Evolutionary conservation across 768 basidiomycete genomes (phyloP).

Genomic region (Pleurotus djamor): DNA sequence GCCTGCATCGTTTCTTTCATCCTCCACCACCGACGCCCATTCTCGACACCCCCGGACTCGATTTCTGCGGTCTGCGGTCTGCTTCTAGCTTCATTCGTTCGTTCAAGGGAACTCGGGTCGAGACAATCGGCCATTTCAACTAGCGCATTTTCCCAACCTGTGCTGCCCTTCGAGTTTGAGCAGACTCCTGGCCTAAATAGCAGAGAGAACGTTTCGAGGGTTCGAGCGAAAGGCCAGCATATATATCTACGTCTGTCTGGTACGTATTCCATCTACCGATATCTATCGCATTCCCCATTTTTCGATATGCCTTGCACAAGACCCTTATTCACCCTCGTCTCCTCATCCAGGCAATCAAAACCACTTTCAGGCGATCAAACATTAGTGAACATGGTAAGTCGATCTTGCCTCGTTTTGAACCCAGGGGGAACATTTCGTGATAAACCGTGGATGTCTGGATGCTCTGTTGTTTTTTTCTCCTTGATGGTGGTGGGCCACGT

Average conservation of each 20-base stretch:
- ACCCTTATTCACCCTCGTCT: background rate
- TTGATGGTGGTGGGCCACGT: slow-evolving; percentile 10
- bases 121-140: background rate
- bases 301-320: background rate
- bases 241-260: background rate
- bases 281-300: background rate
- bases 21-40: background rate
- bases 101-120: background rate
- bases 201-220: background rate
- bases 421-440: background rate
- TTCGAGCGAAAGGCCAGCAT: background rate
- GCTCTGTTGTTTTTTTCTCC: too few relatives aligned
- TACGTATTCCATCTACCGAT: background rate
- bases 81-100: background rate
- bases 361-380: background rate
- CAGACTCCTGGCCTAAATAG: background rate
- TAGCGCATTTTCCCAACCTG: slow-evolving; percentile 1
- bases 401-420: background rate
- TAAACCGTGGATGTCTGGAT: background rate
- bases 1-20: background rate
- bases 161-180: slow-evolving; percentile 4
- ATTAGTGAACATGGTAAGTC: slow-evolving; percentile 1
- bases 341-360: background rate
- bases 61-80: background rate
- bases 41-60: slow-evolving; percentile 4